phyloP scores from a whole-genome alignment of 2,329 filamentous ascomycete genomes.

The Arthrinium puccinioides region DNA sequence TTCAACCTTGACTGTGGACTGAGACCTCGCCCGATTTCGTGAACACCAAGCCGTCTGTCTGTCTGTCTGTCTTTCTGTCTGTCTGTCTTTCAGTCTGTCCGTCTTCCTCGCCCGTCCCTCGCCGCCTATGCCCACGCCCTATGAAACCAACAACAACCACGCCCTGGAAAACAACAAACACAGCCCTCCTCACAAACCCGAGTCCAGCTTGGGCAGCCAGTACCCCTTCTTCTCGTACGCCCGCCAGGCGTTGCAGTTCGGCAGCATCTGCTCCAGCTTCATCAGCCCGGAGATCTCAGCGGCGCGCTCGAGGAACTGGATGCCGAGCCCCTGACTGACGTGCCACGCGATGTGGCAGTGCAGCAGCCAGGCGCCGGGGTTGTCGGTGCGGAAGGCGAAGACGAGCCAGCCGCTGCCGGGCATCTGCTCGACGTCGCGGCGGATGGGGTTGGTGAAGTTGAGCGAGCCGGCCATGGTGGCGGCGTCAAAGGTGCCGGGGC shows the following conservation, averaged over 20 bases:
- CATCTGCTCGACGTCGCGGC: conserved; percentile 28
- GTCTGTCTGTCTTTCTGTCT: too few species aligned
- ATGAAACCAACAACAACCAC: too few species aligned
- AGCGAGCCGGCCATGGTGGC: conserved; percentile 11
- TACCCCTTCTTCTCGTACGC: not conserved
- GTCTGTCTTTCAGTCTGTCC: too few species aligned
- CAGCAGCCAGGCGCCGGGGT: conserved; percentile 33
- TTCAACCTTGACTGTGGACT: too few species aligned
- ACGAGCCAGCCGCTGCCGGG: conserved; percentile 26
- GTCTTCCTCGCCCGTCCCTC: too few species aligned
- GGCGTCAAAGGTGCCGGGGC: conserved; percentile 18
- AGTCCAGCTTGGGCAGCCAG: conserved; percentile 2
- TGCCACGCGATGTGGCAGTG: conserved; percentile 38
- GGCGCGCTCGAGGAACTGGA: conserved; percentile 40
- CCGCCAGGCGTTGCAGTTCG: conserved; percentile 3
- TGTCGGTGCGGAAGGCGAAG: conserved; percentile 29
- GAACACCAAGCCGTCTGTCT: too few species aligned
- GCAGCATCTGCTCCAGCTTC: not conserved
- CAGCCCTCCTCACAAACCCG: conserved; percentile 1
- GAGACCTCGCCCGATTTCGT: too few species aligned
- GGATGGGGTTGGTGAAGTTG: conserved; percentile 26
- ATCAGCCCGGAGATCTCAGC: conserved; percentile 11
- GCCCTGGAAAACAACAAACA: too few species aligned
- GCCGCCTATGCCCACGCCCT: too few species aligned
- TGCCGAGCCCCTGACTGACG: conserved; percentile 37